Evolutionary conservation across 2,329 filamentous ascomycete species (phyloP), one percentile per base, ranked within the genome.

Genomic region (Colletotrichum tropicale): DNA sequence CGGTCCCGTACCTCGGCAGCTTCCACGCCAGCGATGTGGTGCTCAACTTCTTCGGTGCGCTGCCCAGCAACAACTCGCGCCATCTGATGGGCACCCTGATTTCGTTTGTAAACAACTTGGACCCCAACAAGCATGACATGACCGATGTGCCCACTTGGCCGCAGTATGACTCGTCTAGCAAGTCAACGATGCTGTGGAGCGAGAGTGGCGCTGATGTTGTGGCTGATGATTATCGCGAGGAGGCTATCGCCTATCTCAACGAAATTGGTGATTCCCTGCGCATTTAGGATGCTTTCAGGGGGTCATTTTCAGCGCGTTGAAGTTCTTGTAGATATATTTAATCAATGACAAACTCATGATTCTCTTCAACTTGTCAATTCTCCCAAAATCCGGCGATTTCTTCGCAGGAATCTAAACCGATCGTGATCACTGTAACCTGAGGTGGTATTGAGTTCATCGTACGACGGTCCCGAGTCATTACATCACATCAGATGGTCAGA

Each of bases 21-120:
- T 94, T 95, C 84, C 95, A 97, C 82, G 93, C 84, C 18, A 91
- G 89, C 2, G 94, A 96, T 78, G 79, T 96, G 2, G 78, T 95
- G 4, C 91, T 94, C 81, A 86, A 90, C 0, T 91, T 91, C 78
- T 88, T 87, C 32, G 89, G 88, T 0, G 82, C 90, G 34, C 77
- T 86, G 62, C 84, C 86, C 2, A 87, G 89, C 77, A 87, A 88
- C 56, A 88, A 89, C 3, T 85, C 86, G 0, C 80, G 77, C 18
- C 84, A 86, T 0, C 88, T 90, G 28, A 87, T 89, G 67, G 85
- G 85, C 0, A 93, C 93, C 80, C 96, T 95, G 80, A 87, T 93
- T 80, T 92, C 90, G 66, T 96, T 96, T 81, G 80, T 96, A 8
- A 89, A 95, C 82, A 90, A 92, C 58, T 83, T 93, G 58, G 91